A percentile compares a stretch with the other conserved stretches of the same genome.
These are phyloP conservation scores for Solanum aculeatissimum DNA, from an alignment of 305 asterid genomes.

Conservation along the genomic window DNA sequence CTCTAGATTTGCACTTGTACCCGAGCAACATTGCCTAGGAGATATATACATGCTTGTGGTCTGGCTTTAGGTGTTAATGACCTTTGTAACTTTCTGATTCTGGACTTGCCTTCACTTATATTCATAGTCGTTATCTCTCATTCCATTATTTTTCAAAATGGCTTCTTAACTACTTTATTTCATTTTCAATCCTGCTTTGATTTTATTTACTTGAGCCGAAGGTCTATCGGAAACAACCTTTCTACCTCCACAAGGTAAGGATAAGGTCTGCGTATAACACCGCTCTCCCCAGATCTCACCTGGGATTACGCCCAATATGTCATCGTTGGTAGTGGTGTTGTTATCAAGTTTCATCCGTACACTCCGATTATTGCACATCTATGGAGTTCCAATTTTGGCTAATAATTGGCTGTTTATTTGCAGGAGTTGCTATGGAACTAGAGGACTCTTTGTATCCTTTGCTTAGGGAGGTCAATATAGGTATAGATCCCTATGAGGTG, in stretches of 20 bases:
- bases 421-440: conserved; percentile 99
- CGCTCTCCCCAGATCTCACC: no score
- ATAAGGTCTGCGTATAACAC: no score
- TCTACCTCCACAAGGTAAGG: no score
- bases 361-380: not conserved
- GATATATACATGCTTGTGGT: not conserved
- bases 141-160: not conserved
- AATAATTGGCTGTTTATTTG: not conserved
- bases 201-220: not conserved
- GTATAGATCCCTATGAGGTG: conserved; percentile 88
- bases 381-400: not conserved
- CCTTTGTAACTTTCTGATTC: not conserved
- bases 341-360: not conserved
- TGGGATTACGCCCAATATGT: no score
- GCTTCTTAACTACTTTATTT: no score
- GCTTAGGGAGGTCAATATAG: conserved; percentile 87
- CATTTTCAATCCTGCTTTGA: not conserved
- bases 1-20: not conserved
- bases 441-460: conserved; percentile 95
- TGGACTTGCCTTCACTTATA: not conserved
- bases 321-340: no score
- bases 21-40: not conserved
- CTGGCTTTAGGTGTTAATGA: not conserved
- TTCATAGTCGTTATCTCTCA: not conserved
- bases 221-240: not conserved